Conservation (phyloP, 768 basidiomycete species). For the Mycena epipterygia region DNA sequence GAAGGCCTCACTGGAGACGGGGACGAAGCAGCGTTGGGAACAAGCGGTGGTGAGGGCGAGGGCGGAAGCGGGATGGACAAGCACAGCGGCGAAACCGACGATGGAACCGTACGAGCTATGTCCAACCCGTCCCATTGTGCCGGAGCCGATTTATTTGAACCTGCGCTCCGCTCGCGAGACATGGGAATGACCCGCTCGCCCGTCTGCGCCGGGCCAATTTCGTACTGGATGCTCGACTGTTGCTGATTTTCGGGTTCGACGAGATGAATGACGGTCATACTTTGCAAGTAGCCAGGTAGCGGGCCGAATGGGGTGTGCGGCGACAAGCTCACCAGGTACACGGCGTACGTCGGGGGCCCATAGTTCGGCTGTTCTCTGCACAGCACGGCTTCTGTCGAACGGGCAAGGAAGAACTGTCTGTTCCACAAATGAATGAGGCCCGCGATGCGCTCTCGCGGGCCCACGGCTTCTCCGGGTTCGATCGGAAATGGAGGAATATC, state of each 20-base stretch:
- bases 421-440: conserved; percentile 26
- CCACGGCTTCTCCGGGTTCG: neutral
- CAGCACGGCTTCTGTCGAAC: conserved; percentile 13
- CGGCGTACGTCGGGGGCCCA: neutral
- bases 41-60: neutral
- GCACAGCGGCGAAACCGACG: neutral
- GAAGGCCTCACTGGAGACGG: neutral
- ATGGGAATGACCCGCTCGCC: too few relatives aligned
- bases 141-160: too few relatives aligned
- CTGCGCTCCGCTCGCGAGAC: too few relatives aligned
- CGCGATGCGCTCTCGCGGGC: conserved; percentile 4
- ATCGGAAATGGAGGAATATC: neutral
- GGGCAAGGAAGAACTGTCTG: conserved; percentile 12
- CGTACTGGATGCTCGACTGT: neutral
- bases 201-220: neutral
- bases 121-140: neutral
- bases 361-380: neutral
- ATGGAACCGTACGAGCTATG: neutral
- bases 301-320: neutral
- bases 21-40: neutral
- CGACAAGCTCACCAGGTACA: conserved; percentile 6
- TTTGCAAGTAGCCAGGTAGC: neutral
- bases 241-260: neutral
- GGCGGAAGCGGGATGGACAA: conserved; percentile 8
- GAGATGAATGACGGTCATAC: conserved; percentile 16